A percentile compares a stretch with the other conserved stretches of the same genome.
Evolutionary conservation across 768 basidiomycete species (phyloP).

Genomic region (Russula sp.): DNA sequence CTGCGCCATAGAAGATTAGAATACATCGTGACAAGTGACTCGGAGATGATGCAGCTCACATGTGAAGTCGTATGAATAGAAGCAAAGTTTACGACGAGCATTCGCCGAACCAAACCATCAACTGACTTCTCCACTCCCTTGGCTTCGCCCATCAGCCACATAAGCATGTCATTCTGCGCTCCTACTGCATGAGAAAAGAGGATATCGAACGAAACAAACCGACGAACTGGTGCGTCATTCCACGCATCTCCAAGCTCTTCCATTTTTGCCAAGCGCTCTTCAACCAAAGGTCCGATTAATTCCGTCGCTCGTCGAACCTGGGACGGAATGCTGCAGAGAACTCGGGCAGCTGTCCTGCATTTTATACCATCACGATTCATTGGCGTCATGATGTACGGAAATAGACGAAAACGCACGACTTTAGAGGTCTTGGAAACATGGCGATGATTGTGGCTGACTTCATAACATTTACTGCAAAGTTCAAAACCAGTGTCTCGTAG

Average conservation of each 20-base stretch:
- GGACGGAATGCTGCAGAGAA: constrained; percentile 11
- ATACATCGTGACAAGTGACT: background rate
- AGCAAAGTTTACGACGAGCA: constrained; percentile 37
- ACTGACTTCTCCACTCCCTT: constrained; percentile 27
- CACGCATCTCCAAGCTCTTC: constrained; percentile 19
- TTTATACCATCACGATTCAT: constrained; percentile 16
- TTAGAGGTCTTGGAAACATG: constrained; percentile 37
- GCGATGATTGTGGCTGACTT: constrained; percentile 32
- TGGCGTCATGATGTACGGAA: constrained; percentile 15
- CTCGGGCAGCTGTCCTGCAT: constrained; percentile 28
- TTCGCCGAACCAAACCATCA: constrained; percentile 28
- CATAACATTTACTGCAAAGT: constrained; percentile 35
- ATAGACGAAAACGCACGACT: constrained; percentile 35
- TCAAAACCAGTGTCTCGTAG: constrained; percentile 35
- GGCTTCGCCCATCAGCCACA: constrained; percentile 36
- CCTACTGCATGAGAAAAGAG: background rate
- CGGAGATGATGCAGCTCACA: constrained; percentile 20
- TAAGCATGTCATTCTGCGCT: constrained; percentile 36
- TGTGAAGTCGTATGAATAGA: constrained; percentile 33
- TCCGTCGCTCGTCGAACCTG: background rate
- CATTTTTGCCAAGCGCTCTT: constrained; percentile 7
- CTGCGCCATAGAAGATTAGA: background rate
- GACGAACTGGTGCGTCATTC: constrained; percentile 6
- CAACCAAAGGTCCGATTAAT: constrained; percentile 4
- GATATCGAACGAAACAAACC: background rate